These are phyloP conservation scores for Boletus sp. DNA, from an alignment of 1,284 basidiomycete species.

Conservation along the genomic window DNA sequence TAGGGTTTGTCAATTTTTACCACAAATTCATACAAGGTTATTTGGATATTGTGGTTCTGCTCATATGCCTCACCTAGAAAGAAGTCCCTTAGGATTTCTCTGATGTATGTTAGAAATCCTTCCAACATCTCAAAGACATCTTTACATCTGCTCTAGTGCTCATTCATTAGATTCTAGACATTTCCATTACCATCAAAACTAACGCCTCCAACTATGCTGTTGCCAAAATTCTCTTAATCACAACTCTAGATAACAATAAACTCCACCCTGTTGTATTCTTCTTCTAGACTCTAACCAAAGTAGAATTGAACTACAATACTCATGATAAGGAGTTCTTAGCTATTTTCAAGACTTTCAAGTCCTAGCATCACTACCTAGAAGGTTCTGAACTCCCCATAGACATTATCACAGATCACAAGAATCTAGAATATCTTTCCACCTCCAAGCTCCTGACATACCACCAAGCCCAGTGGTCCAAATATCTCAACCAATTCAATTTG, in stretches of 20 bases:
- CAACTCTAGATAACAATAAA: not conserved
- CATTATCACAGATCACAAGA: too few relatives aligned
- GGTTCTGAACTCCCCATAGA: too few relatives aligned
- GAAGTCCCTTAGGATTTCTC: not conserved
- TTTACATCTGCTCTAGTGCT: constrained; percentile 14
- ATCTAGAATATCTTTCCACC: too few relatives aligned
- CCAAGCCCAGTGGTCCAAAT: too few relatives aligned
- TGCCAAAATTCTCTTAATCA: not conserved
- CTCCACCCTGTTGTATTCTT: not conserved
- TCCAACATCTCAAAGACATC: not conserved
- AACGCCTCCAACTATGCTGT: not conserved
- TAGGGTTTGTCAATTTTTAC: constrained; percentile 4
- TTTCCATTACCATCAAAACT: not conserved
- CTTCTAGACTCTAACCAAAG: too few relatives aligned
- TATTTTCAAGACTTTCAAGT: too few relatives aligned
- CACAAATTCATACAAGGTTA: not conserved
- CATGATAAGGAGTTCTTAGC: too few relatives aligned
- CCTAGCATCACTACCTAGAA: too few relatives aligned
- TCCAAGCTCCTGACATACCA: too few relatives aligned
- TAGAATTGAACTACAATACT: too few relatives aligned
- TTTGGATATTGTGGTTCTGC: not conserved
- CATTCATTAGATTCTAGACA: not conserved
- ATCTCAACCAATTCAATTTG: too few relatives aligned
- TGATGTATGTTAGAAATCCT: not conserved
- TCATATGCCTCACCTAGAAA: not conserved